Conservation (phyloP, 306 rosid species). For the Dryas drummondii region DNA sequence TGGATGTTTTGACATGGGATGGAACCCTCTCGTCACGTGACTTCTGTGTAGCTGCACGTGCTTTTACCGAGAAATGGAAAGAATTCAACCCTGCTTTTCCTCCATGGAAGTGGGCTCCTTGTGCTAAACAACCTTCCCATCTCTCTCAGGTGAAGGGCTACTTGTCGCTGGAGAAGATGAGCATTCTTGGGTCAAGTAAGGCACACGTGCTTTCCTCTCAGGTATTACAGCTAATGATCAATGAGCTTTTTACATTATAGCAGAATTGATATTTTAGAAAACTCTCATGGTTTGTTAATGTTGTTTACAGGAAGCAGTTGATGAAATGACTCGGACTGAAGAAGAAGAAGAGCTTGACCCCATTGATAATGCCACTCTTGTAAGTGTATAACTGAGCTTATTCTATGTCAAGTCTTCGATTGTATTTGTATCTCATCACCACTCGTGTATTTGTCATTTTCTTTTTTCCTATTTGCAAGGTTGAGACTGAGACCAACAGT, state of each 20-base stretch:
- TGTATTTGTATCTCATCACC: neutral
- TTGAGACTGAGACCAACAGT: constrained; percentile 30
- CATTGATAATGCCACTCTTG: constrained; percentile 62
- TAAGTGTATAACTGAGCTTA: constrained; percentile 24
- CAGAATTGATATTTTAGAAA: constrained; percentile 9
- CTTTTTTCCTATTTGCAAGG: constrained; percentile 40
- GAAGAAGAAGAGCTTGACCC: constrained; percentile 47
- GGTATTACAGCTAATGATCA: constrained; percentile 26
- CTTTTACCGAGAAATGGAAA: constrained; percentile 61
- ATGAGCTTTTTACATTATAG: neutral
- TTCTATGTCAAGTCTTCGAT: neutral
- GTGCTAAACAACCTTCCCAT: constrained; percentile 39
- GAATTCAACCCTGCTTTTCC: constrained; percentile 43
- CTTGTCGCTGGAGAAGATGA: constrained; percentile 58
- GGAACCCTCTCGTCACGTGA: constrained; percentile 59
- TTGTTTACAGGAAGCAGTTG: constrained; percentile 35
- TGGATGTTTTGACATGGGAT: constrained; percentile 46
- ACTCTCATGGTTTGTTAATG: neutral
- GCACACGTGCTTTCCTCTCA: constrained; percentile 21
- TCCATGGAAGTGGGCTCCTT: constrained; percentile 67
- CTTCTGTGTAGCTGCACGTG: constrained; percentile 51
- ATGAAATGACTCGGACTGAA: constrained; percentile 18
- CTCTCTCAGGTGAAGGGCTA: constrained; percentile 55
- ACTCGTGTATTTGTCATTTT: neutral
- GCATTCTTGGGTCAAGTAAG: constrained; percentile 22